Conservation (phyloP, 495 filamentous ascomycete species). For the Penicillium cosmopolitanum region DNA sequence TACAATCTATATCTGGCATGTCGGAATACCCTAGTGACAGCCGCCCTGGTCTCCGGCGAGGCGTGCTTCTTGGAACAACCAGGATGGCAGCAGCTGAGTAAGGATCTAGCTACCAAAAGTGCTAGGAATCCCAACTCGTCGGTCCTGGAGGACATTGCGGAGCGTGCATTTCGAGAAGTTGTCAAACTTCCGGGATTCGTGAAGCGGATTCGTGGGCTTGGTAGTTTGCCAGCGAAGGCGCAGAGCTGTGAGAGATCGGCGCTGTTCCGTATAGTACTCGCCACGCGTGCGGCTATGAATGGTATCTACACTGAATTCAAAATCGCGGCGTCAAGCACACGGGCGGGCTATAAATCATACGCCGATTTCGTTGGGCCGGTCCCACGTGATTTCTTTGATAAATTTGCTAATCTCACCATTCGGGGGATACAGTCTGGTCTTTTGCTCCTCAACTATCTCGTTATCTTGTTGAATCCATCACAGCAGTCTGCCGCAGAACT, state of each 20-base stretch:
- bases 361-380: slow-evolving; percentile 31
- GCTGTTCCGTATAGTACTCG: slow-evolving; percentile 26
- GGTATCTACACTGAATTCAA: slow-evolving; percentile 33
- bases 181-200: slow-evolving; percentile 32
- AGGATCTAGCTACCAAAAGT: slow-evolving; percentile 31
- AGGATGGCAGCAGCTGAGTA: slow-evolving; percentile 38
- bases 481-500: slow-evolving; percentile 22
- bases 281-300: slow-evolving; percentile 28
- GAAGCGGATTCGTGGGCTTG: slow-evolving; percentile 25
- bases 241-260: slow-evolving; percentile 13
- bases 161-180: slow-evolving; percentile 33
- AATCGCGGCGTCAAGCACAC: slow-evolving; percentile 27
- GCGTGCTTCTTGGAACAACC: slow-evolving; percentile 38
- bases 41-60: slow-evolving; percentile 29
- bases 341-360: slow-evolving; percentile 23
- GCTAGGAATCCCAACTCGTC: slow-evolving; percentile 34
- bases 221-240: slow-evolving; percentile 4
- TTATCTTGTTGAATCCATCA: slow-evolving; percentile 28
- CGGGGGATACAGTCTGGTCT: slow-evolving; percentile 30
- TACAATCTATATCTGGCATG: slow-evolving; percentile 36
- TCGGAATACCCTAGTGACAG: slow-evolving; percentile 36
- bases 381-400: slow-evolving; percentile 31
- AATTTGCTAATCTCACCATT: slow-evolving; percentile 26
- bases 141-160: slow-evolving; percentile 32
- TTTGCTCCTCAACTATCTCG: slow-evolving; percentile 29